Conservation (phyloP, 768 basidiomycete genomes). For the Mycena indigotica region DNA sequence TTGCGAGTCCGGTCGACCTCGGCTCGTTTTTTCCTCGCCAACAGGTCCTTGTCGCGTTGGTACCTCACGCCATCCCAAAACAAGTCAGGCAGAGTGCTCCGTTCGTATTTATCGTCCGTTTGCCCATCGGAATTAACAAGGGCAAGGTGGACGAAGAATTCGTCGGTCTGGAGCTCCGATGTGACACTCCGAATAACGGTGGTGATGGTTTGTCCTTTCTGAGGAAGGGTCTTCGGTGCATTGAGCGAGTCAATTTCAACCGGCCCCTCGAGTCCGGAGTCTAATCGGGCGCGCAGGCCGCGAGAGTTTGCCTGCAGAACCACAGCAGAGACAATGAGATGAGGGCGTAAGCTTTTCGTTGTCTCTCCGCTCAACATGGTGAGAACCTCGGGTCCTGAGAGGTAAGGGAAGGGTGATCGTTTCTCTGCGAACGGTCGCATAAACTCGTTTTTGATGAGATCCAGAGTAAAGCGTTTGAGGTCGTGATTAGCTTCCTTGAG, state of each 20-base stretch:
- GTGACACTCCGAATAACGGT: constrained; percentile 78
- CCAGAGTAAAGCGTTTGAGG: constrained; percentile 86
- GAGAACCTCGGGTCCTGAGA: constrained; percentile 77
- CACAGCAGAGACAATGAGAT: constrained; percentile 79
- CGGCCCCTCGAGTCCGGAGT: constrained; percentile 88
- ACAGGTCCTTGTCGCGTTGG: constrained; percentile 69
- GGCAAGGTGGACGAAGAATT: constrained; percentile 75
- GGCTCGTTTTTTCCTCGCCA: constrained; percentile 81
- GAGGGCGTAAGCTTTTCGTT: constrained; percentile 67
- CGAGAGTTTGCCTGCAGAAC: constrained; percentile 57
- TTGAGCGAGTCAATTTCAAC: constrained; percentile 64
- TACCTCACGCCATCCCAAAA: constrained; percentile 67
- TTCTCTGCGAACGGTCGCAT: constrained; percentile 78
- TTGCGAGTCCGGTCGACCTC: constrained; percentile 79
- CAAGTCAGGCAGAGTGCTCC: constrained; percentile 60
- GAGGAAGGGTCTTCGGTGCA: constrained; percentile 52
- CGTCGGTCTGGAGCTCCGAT: constrained; percentile 58
- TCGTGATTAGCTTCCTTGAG: constrained; percentile 82
- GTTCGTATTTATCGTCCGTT: constrained; percentile 64
- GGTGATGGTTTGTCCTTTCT: constrained; percentile 78
- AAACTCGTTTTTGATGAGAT: constrained; percentile 86
- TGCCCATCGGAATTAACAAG: constrained; percentile 62
- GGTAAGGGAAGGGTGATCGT: constrained; percentile 63
- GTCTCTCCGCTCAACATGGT: constrained; percentile 98
- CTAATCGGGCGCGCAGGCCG: constrained; percentile 72